Conservation (phyloP, 2,329 filamentous ascomycete species). For the Leptosphaerulina australis region DNA sequence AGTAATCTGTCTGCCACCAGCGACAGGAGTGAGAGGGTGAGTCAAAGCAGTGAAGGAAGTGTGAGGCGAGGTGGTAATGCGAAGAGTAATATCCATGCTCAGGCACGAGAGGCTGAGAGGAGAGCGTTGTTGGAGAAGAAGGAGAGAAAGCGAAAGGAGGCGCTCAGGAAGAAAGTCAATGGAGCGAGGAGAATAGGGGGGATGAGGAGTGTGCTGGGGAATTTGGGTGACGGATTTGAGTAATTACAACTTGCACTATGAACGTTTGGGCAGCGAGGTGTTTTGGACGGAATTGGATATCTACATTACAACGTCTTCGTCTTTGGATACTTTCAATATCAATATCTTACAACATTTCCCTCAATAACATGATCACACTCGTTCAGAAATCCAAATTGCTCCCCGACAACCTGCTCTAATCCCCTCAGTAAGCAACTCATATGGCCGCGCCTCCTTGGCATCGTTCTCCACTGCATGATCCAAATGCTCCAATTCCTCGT, state of each 20-base stretch:
- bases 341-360: not conserved
- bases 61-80: slow-evolving; percentile 60
- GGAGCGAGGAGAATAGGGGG: slow-evolving; percentile 31
- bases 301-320: not conserved
- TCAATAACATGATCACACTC: slow-evolving; percentile 55
- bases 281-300: not conserved
- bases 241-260: slow-evolving; percentile 18
- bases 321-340: no score
- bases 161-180: slow-evolving; percentile 53
- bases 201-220: slow-evolving; percentile 43
- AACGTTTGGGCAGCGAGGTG: not conserved
- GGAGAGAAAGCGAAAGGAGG: slow-evolving; percentile 58
- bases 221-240: slow-evolving; percentile 46
- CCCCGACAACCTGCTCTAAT: slow-evolving; percentile 90
- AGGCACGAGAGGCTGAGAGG: slow-evolving; percentile 64
- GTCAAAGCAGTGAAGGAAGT: slow-evolving; percentile 35
- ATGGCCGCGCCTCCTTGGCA: slow-evolving; percentile 85
- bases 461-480: slow-evolving; percentile 95
- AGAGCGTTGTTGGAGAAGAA: slow-evolving; percentile 57
- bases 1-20: slow-evolving; percentile 53
- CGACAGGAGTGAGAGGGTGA: slow-evolving; percentile 30
- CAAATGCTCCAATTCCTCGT: slow-evolving; percentile 96
- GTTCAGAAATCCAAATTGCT: slow-evolving; percentile 90
- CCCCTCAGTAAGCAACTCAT: slow-evolving; percentile 84
- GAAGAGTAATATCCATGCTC: slow-evolving; percentile 65